phyloP scores from a whole-genome alignment of 352 stramenopile genomes.

The Pythium rishiriense region DNA sequence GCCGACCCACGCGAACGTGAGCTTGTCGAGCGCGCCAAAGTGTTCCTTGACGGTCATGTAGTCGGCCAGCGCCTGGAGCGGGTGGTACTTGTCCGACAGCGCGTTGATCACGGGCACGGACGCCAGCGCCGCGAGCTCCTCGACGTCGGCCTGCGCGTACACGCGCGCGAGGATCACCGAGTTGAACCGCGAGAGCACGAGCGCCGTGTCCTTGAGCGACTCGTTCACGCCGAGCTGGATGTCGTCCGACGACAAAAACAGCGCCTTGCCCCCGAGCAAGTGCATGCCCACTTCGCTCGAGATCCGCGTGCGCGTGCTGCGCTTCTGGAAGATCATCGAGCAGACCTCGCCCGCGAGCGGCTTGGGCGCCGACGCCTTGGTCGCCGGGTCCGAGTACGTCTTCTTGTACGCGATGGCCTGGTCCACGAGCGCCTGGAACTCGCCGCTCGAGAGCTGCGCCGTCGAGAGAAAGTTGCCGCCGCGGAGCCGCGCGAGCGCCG shows the following conservation, averaged over 20 bases:
- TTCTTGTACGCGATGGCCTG: slow-evolving; percentile 73
- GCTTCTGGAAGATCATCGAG: slow-evolving; percentile 95
- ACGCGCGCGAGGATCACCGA: slow-evolving; percentile 96
- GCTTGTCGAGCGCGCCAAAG: slow-evolving; percentile 83
- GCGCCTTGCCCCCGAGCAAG: slow-evolving; percentile 93
- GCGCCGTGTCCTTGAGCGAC: slow-evolving; percentile 90
- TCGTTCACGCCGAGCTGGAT: slow-evolving; percentile 99
- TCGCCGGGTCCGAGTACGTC: slow-evolving; percentile 56
- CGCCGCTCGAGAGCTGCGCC: slow-evolving; percentile 50
- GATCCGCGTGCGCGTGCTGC: slow-evolving; percentile 91
- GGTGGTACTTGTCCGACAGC: slow-evolving; percentile 97
- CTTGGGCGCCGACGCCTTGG: slow-evolving; percentile 58
- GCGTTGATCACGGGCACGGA: slow-evolving; percentile 98
- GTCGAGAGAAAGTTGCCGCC: slow-evolving; percentile 78
- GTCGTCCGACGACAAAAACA: slow-evolving; percentile 97
- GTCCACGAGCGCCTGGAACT: slow-evolving; percentile 62
- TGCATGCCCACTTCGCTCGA: slow-evolving; percentile 96
- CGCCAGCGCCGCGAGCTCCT: slow-evolving; percentile 89
- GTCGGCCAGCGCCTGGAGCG: slow-evolving; percentile 97
- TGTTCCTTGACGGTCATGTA: slow-evolving; percentile 96
- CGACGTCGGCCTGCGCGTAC: slow-evolving; percentile 89
- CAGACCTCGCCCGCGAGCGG: slow-evolving; percentile 76
- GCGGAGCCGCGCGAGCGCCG: slow-evolving; percentile 42
- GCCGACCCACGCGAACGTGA: slow-evolving; percentile 97
- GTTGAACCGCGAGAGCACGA: slow-evolving; percentile 94